Base-by-base conservation (phyloP, 352 stramenopile species). In the Aphanomyces cochlioides region DNA sequence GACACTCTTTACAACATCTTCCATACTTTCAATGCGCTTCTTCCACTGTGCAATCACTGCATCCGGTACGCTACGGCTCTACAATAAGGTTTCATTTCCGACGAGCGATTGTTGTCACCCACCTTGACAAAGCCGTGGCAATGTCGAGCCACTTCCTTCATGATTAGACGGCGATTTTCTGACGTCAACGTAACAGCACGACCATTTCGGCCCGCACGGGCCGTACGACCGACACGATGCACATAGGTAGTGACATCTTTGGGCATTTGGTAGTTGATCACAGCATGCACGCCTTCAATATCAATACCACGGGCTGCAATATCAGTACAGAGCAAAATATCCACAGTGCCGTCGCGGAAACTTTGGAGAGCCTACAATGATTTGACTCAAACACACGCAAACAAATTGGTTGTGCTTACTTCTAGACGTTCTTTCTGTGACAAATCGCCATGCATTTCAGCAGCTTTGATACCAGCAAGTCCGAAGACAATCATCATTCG, bases 231-330 rank as follows among this genome's bases (percentile, higher is more conserved):
- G 56, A 99, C 98, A 63, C 98, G 90, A 81, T 99, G 98, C 21
- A 99, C 96, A 76, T 99, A 99, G 0, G 95, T 99, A 43, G 93
- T 96, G 12, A 98, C 87, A 69, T 99, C 89, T 74, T 97, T 95
- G 1, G 98, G 98, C 96, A 99, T 99, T 77, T 99, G 97, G 82
- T 98, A 99, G 83, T 99, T 99, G 77, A 99, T 98, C 4, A 99
- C 98, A 19, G 94, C 94, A 72, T 99, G 84, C 10, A 99, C 96
- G 39, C 93, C 93, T 69, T 95, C 84, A 68, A 99, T 96, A 81
- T 99, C 97, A 45, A 99, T 92, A 70, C 98, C 98, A 78, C 97
- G 91, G 6, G 96, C 97, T n/a, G 97, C 97, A 53, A 99, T 86
- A 75, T 99, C 98, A 3, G 98, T 99, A 77, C 94, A 98, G 41